Evolutionary conservation across 2,329 filamentous ascomycete species (phyloP).

Genomic region (Phyllosticta paracitricarpa): DNA sequence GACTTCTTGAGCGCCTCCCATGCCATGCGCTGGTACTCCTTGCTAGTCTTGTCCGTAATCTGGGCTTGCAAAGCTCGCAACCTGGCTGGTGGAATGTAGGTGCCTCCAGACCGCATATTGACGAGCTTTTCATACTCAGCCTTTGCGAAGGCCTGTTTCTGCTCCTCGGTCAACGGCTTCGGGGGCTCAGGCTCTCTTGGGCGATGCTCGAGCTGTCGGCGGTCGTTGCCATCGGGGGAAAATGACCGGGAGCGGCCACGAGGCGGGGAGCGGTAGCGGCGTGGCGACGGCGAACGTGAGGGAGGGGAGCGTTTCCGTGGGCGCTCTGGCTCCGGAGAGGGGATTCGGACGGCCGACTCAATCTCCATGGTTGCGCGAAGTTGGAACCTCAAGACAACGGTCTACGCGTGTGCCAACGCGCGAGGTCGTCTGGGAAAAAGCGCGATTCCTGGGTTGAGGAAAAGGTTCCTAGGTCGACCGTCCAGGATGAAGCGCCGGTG

Average conservation of each 20-base stretch:
- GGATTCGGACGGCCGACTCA: slow-evolving; percentile 49
- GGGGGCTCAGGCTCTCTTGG: slow-evolving; percentile 33
- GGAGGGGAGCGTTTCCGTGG: slow-evolving; percentile 45
- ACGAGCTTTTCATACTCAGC: slow-evolving; percentile 89
- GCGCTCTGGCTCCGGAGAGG: slow-evolving; percentile 44
- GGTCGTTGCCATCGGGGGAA: slow-evolving; percentile 28
- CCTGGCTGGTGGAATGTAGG: slow-evolving; percentile 88
- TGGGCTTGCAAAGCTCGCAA: slow-evolving; percentile 87
- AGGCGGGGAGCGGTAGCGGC: slow-evolving; percentile 40
- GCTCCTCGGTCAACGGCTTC: slow-evolving; percentile 58
- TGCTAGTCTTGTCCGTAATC: slow-evolving; percentile 91
- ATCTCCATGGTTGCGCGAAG: slow-evolving; percentile 16
- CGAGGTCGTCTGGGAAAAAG: background rate
- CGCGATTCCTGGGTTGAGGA: background rate
- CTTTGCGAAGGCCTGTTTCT: slow-evolving; percentile 80
- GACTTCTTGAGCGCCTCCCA: slow-evolving; percentile 99
- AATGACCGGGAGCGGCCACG: slow-evolving; percentile 10
- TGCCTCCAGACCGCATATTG: slow-evolving; percentile 87
- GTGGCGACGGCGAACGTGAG: slow-evolving; percentile 43
- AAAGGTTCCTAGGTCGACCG: background rate
- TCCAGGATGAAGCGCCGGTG: background rate
- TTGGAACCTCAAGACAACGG: background rate
- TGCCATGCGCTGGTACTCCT: slow-evolving; percentile 97
- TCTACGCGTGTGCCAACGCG: background rate
- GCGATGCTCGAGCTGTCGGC: slow-evolving; percentile 37